Evolutionary conservation across 225 moss, liverwort and hornwort genomes (phyloP).

Genomic region (Pseudisothecium myosuroides): DNA sequence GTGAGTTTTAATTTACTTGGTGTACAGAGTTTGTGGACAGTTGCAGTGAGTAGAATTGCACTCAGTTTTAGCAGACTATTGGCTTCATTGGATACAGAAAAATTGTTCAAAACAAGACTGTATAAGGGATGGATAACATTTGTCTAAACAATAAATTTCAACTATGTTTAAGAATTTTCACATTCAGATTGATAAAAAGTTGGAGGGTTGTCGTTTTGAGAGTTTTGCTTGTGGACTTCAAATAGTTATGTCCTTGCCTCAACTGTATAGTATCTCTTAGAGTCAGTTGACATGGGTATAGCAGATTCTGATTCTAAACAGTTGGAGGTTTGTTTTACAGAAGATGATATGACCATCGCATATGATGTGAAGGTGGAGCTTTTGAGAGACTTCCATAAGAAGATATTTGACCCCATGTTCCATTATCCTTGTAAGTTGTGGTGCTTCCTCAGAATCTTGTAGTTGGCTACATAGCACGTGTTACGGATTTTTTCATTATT

Average conservation of each 20-base stretch:
- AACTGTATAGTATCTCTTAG: background rate
- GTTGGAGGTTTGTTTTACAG: constrained; percentile 5
- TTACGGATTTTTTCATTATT: no score
- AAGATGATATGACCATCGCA: constrained; percentile 52
- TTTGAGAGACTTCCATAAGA: constrained; percentile 45
- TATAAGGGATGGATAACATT: background rate
- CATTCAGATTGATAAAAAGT: background rate
- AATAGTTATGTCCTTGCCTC: no score
- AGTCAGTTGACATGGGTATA: background rate
- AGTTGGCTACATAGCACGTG: background rate
- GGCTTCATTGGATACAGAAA: background rate
- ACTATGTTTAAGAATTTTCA: no score
- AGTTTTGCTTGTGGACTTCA: background rate
- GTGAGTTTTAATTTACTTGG: background rate
- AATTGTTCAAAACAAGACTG: background rate
- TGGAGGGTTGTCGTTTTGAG: background rate
- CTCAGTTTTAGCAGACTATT: background rate
- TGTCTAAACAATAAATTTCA: background rate
- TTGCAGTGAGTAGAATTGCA: background rate
- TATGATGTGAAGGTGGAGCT: constrained; percentile 47
- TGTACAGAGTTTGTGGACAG: background rate
- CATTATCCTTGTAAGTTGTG: constrained; percentile 52
- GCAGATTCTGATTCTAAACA: background rate
- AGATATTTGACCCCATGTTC: constrained; percentile 44
- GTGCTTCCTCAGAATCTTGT: background rate